Base-by-base conservation (phyloP, 1,284 basidiomycete genomes). In the Paramarasmius palmivorus region DNA sequence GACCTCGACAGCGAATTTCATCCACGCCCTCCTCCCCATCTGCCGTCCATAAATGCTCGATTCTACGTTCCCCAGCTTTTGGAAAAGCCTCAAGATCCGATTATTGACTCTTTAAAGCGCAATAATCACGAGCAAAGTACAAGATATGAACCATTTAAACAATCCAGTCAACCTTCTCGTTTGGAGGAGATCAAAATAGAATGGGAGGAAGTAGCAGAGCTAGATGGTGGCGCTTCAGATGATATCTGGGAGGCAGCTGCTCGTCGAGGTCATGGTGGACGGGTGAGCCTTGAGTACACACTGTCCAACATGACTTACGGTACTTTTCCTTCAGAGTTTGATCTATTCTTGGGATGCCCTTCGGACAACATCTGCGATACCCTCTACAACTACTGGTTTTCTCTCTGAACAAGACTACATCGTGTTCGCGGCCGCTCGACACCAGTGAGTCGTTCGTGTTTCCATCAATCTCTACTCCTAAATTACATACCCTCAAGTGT, bases 41-140 rank as follows among this genome's bases (percentile, higher is more conserved):
- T 83, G 20, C 66, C 73, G 4, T 65, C 68, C 10, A 62, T 81
- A 35, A 55, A 65, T 17, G 72, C 79, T 1, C 66, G 57, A 15
- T 90, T 90, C 64, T 82, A 77, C 57, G 70, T 90, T 25, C 83
- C 86, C 6, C 67, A 59, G 14, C 68, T 92, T 37, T 68, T 75
- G 17, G 80, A 90, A 55, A 82, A 79, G 59, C 88, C 89, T 2
- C 89, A 91, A 62, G 84, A 91, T 65, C 89, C 88, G 1, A 89
- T 91, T 56, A 72, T 91, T 65, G 81, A 84, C 40, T 69, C 75
- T 17, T 59, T 87, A 26, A 74, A 74, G 32, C 63, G 72, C 10
- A 12, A 46, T n/a, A 15, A 32, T 46, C 29, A 19, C n/a, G 20
- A 49, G 41, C 2, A 5, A 39, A 22, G 12, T 22, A 14, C 17